Evolutionary conservation across 1,284 basidiomycete genomes (phyloP), one percentile per base, ranked within the genome.

Genomic region (Ceratobasidium sp.): DNA sequence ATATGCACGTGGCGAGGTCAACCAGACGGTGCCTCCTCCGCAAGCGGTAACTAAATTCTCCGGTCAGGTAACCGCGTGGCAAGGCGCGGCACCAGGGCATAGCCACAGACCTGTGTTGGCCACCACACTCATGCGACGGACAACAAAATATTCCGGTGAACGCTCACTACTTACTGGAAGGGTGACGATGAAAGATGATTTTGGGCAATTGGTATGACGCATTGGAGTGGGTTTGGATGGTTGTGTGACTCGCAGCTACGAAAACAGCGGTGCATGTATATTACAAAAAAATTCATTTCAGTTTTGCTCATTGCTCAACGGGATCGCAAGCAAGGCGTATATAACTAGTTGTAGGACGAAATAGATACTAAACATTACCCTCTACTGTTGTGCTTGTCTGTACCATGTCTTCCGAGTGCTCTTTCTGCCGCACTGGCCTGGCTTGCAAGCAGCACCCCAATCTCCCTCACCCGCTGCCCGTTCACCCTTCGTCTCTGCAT

Each of bases 401-500:
- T 17, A 52, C 13, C 28, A 67, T 67, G 65, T 67, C 65, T 26
- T 67, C 65, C 10, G 46, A 46, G 20, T 67, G 65, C 33, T 20
- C 46, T 15, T 52, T n/a, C 42, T 67, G 65, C 20, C 65, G 48
- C 7, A 26, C 46, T 38, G 50, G 65, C 28, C 65, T 67, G 3
- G 65, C 26, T 38, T 67, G 65, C 48, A 67, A 52, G n/a, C 26
- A 52, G 26, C 65, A 67, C 42, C 65, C 65, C 3, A 15, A 28
- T 23, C n/a, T 9, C 10, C 4, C 28, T 3, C 65, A 44, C n/a
- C 15, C 17, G 17, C 42, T 48, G 20, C 13, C 26, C 48, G 38
- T 40, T 9, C 64, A 42, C 23, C 65, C 48, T 15, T 48, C 6
- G 10, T 46, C 20, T 44, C 7, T n/a, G 13, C 46, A n/a, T 23